Evolutionary conservation across 768 basidiomycete species (phyloP), one percentile per base, ranked within the genome.

Genomic region (Chlorophyllum brunneum): DNA sequence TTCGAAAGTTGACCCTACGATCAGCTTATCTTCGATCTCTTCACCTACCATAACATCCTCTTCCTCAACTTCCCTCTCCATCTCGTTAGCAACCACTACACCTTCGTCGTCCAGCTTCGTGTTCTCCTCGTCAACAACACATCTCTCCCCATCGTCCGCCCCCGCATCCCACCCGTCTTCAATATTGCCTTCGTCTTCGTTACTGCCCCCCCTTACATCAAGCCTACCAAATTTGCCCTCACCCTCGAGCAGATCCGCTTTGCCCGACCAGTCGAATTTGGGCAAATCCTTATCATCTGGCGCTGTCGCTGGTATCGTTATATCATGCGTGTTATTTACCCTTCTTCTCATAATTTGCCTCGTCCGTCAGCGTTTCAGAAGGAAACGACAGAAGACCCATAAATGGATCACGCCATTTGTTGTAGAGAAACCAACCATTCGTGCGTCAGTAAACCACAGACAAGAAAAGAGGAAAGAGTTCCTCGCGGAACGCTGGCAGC

Each of bases 241-340:
- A 31, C 33, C 34, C 11, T 18, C 44, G 29, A 40, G 8, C 4
- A 6, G 2, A 9, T 29, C 27, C 6, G 30, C 33, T 47, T 5
- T 15, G 15, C 4, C 22, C 10, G 20, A 24, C 23, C 18, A 27
- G 31, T 3, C 30, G n/a, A n/a, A n/a, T 8, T 2, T 9, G 18
- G 30, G 9, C 0, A 23, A 18, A 22, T 7, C 5, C 3, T 62
- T 78, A 26, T 69, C 82, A 10, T 61, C 67, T 2, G 81, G 80
- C 1, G 80, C 75, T 5, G 71, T 84, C 42, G 78, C 71, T 8
- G 83, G 76, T 16, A 77, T 84, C 26, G 73, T 81, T 26, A 70
- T 74, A 20, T 68, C 65, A n/a, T 60, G 67, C 33, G 47, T 77
- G 27, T 41, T 82, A 41, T 53, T 79, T 4, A 56, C 73, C 22